Percentiles rank a stretch among this genome's conserved stretches.
phyloP scores from a whole-genome alignment of 495 filamentous ascomycete genomes.

The Penicillium arizonense region DNA sequence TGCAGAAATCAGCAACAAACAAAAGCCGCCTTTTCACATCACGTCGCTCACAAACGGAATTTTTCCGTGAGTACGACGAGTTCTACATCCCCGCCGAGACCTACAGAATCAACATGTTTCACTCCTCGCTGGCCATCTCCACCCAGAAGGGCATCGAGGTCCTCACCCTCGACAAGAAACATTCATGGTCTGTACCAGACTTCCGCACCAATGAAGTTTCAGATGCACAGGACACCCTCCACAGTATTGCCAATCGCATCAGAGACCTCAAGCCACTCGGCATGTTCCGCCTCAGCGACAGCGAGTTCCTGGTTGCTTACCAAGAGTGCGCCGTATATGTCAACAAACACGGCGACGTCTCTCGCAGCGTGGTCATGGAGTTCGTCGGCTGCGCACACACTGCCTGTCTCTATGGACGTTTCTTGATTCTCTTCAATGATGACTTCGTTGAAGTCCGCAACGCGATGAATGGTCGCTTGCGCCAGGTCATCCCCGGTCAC shows the following conservation, averaged over 20 bases:
- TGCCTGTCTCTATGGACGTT: conserved; percentile 76
- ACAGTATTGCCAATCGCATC: conserved; percentile 77
- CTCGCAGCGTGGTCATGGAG: conserved; percentile 90
- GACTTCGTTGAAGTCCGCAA: conserved; percentile 97
- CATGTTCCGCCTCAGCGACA: conserved; percentile 93
- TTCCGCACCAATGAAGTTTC: conserved; percentile 51
- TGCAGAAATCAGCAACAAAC: conserved; percentile 64
- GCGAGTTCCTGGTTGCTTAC: conserved; percentile 91
- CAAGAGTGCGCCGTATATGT: conserved; percentile 95
- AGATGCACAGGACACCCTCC: conserved; percentile 62
- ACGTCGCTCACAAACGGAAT: conserved; percentile 75
- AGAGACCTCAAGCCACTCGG: conserved; percentile 79
- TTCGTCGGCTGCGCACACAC: conserved; percentile 88
- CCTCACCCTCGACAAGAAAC: conserved; percentile 93
- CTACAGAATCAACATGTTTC: conserved; percentile 93
- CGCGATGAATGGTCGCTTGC: conserved; percentile 87
- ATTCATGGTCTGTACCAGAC: conserved; percentile 85
- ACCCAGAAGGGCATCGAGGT: conserved; percentile 95
- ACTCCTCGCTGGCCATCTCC: conserved; percentile 84
- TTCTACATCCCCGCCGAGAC: conserved; percentile 99
- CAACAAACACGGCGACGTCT: conserved; percentile 96
- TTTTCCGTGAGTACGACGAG: conserved; percentile 96
- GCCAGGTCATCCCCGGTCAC: conserved; percentile 90
- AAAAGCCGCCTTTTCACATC: conserved; percentile 67
- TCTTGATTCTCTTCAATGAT: conserved; percentile 76